A percentile compares a stretch with the other conserved stretches of the same genome.
Evolutionary conservation across 1,284 basidiomycete species (phyloP).

Genomic region (Porogramme epimiltina): DNA sequence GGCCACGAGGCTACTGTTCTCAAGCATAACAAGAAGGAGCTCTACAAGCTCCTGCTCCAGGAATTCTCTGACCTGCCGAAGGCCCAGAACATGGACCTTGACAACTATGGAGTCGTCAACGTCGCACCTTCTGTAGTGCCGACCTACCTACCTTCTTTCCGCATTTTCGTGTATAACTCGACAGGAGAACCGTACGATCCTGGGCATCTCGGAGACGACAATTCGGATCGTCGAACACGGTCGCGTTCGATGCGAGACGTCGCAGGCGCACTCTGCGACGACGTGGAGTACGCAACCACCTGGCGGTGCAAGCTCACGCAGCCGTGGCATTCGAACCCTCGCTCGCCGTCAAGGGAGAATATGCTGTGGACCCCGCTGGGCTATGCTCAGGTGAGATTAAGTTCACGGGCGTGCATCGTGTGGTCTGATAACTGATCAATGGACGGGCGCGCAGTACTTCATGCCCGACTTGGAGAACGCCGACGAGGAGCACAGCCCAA

Average conservation of each 20-base stretch:
- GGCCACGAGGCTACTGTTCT: conserved; percentile 22
- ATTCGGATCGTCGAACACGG: conserved; percentile 31
- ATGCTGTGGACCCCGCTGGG: conserved; percentile 74
- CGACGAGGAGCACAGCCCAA: conserved; percentile 55
- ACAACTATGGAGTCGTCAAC: conserved; percentile 76
- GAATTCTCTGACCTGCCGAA: conserved; percentile 63
- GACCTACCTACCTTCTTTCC: conserved; percentile 84
- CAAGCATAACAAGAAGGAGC: conserved; percentile 37
- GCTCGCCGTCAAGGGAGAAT: conserved; percentile 75
- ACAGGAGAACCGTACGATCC: conserved; percentile 42
- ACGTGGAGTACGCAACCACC: conserved; percentile 50
- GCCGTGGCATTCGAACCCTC: conserved; percentile 61
- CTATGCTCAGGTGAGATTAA: conserved; percentile 70
- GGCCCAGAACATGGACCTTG: conserved; percentile 53
- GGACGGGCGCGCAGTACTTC: conserved; percentile 65
- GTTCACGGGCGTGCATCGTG: not conserved
- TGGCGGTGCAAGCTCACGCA: conserved; percentile 63
- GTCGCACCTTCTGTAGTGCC: conserved; percentile 84
- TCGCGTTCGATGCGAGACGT: conserved; percentile 50
- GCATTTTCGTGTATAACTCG: conserved; percentile 83
- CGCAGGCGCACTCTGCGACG: conserved; percentile 42
- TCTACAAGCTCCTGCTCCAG: conserved; percentile 54
- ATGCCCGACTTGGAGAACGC: conserved; percentile 66
- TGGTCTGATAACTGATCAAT: too few relatives aligned
- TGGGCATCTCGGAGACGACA: conserved; percentile 23